Evolutionary conservation across 371 early-diverging fungal genomes (phyloP), one percentile per base, ranked within the genome.

Genomic region (Blakeslea trispora): DNA sequence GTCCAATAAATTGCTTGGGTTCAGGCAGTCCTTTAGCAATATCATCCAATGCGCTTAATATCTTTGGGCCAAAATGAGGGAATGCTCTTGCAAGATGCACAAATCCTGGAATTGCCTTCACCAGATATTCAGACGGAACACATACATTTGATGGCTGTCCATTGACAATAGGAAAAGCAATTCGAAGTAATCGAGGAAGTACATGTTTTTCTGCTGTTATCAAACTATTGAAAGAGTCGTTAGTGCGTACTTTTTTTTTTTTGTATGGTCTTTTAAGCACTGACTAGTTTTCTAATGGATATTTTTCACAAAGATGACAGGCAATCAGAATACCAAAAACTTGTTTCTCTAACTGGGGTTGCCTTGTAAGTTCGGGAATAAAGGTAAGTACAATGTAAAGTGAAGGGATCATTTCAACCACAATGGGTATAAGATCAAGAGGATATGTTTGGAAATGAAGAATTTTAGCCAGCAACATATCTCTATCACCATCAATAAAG

Each of bases 371-470:
- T 37, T 85, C 83, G 1, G 77, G 72, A 14, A 83, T 56, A 44
- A 81, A 82, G 24, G 73, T 75, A n/a, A 78, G 40, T 6, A 79
- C 78, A 19, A 79, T 78, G 49, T 81, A 82, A 34, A 82, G 62
- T 11, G 83, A 83, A 6, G 82, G 81, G 22, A 85, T 72, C 4
- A 78, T 63, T 3, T 79, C 73, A 7, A 83, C 81, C 2, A 81
- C 69, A n/a, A 72, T 66, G 0, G 82, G 83, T 18, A 85, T 68
- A 7, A 85, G 64, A 10, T 83, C 77, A 40, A 70, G 63, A 8
- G 82, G 62, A 51, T 85, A 85, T 0, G 83, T 83, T 49, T 85
- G 82, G 44, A 85, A 85, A 54, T 85, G 85, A n/a, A 85, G 45
- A 14, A 81, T 68, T 54, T 85, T 85, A 34, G 73, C 74, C n/a